These are phyloP conservation scores for Rhododendron griersonianum DNA, from an alignment of 148 eudicot genomes.

Conservation along the genomic window DNA sequence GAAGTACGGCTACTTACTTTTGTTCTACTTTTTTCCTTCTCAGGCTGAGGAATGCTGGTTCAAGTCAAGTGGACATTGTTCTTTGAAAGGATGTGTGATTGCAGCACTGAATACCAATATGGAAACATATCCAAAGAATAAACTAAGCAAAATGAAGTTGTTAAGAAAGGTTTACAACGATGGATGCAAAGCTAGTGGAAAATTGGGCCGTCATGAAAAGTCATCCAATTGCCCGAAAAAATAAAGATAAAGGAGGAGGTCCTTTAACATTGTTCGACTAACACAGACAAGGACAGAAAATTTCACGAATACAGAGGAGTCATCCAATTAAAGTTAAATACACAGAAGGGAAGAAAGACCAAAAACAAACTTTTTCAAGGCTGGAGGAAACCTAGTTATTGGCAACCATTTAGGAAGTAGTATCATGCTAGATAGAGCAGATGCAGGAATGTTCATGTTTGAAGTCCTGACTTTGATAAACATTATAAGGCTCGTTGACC, in stretches of 20 bases:
- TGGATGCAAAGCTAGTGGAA: neutral
- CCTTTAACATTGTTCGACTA: neutral
- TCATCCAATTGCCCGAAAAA: neutral
- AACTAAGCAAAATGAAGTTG: neutral
- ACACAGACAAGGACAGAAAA: neutral
- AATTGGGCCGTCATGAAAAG: neutral
- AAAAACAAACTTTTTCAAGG: neutral
- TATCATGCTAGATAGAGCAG: neutral
- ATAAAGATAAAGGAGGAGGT: neutral
- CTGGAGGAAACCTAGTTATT: neutral
- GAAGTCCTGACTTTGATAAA: neutral
- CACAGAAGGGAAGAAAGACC: neutral
- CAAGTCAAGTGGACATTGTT: neutral
- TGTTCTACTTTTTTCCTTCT: neutral
- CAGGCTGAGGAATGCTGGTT: neutral
- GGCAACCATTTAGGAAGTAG: neutral
- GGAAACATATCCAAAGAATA: neutral
- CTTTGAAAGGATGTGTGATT: neutral
- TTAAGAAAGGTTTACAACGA: neutral
- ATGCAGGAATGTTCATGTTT: neutral
- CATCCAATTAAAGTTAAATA: neutral
- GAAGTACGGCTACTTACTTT: neutral
- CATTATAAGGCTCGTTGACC: neutral
- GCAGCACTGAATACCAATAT: neutral
- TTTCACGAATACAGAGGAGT: neutral